Percentiles rank a stretch among this genome's conserved stretches.
Evolutionary conservation across 305 asterid genomes (phyloP).

Genomic region (Rubia balearica): DNA sequence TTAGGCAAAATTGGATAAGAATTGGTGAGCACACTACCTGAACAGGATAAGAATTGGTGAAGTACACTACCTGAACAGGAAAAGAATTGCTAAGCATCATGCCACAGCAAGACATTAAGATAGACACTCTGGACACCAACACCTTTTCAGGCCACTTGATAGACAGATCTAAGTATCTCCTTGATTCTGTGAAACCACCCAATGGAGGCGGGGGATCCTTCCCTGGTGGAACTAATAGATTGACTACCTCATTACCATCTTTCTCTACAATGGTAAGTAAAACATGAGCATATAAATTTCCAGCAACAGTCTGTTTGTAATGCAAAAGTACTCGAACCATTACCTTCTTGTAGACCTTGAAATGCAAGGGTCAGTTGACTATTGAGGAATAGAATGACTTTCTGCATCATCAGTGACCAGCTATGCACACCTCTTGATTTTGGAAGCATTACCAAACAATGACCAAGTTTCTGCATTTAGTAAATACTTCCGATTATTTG

Average conservation of each 20-base stretch:
- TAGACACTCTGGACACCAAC: conserved; percentile 54
- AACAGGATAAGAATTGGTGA: conserved; percentile 35
- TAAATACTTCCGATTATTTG: conserved; percentile 20
- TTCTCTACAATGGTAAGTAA: conserved; percentile 40
- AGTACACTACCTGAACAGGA: conserved; percentile 59
- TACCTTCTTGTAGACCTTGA: conserved; percentile 88
- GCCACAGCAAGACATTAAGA: conserved; percentile 65
- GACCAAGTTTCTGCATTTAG: conserved; percentile 61
- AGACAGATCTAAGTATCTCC: conserved; percentile 33
- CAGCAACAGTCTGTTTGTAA: conserved; percentile 20
- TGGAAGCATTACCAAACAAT: conserved; percentile 66
- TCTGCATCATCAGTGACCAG: conserved; percentile 71
- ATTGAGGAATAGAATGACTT: conserved; percentile 52
- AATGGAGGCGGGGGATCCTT: conserved; percentile 65
- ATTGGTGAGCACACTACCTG: conserved; percentile 38
- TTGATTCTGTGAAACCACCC: conserved; percentile 45
- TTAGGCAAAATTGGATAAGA: not conserved
- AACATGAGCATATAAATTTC: conserved; percentile 18
- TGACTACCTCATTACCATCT: conserved; percentile 39
- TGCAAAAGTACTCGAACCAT: conserved; percentile 11
- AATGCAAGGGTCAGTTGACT: conserved; percentile 56
- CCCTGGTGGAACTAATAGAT: conserved; percentile 60
- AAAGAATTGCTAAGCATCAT: conserved; percentile 58
- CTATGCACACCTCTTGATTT: conserved; percentile 69
- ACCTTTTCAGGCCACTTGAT: conserved; percentile 60